Evolutionary conservation across 139 green algal species (phyloP), one percentile per base, ranked within the genome.

Genomic region (Closterium sp.): DNA sequence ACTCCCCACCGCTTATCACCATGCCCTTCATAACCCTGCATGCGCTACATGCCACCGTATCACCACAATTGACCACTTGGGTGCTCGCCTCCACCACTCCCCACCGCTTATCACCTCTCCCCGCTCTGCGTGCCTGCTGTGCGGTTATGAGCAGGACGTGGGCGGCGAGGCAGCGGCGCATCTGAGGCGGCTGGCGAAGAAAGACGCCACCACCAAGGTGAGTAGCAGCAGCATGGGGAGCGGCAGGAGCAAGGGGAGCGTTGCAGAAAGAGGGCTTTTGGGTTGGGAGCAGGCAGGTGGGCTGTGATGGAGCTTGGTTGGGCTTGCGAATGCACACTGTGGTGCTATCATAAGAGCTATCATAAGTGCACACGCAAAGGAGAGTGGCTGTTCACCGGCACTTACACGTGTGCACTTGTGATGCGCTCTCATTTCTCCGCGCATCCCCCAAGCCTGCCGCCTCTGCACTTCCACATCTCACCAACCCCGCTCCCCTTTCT

Each of bases 151-250:
- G 22, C 89, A 92, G 89, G 94, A 97, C 9, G 38, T 97, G 34
- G 96, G 97, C 89, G 93, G 94, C 5, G 97, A 98, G 85, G 86
- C 97, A 0, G 94, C 96, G 3, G 95, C 97, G 90, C 96, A 96
- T 90, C 91, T 98, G 88, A 95, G 96, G 50, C 96, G 97, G 86
- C 92, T 98, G 31, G 94, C 95, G 11, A 98, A 98, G 91, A 91
- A 93, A 0, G 97, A 98, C 91, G 88, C 96, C 11, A 97, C 93
- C 62, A 98, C n/a, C n/a, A n/a, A n/a, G n/a, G n/a, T n/a, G n/a
- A 31, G 88, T 28, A 19, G 30, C 3, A 7, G 29, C 19, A 10
- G 24, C 86, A 19, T n/a, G 38, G 38, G 5, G 38, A 13, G 31
- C 86, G 73, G 86, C 1, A 28, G 28, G 10, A 17, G 31, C 31